Evolutionary conservation across 306 rosid species (phyloP).

Genomic region (barrel medic (Medicago truncatula)): DNA sequence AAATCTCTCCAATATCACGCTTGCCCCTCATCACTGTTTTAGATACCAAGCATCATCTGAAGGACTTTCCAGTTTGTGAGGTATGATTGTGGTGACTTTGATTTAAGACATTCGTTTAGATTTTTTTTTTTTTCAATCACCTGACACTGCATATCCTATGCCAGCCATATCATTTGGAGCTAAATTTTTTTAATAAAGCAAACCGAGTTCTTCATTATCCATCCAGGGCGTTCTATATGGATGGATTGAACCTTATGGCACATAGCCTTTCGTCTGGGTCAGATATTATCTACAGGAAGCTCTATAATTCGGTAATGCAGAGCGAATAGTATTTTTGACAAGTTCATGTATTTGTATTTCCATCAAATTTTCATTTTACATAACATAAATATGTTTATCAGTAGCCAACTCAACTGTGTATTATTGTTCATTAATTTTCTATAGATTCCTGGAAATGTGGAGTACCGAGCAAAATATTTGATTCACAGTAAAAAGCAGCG

Average conservation of each 20-base stretch:
- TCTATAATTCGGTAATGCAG: constrained; percentile 75
- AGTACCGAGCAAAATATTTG: constrained; percentile 77
- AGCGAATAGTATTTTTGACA: constrained; percentile 30
- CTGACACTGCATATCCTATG: constrained; percentile 45
- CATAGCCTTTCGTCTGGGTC: constrained; percentile 79
- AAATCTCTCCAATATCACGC: constrained; percentile 88
- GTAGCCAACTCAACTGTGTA: constrained; percentile 23
- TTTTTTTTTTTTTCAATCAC: constrained; percentile 33
- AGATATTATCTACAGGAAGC: constrained; percentile 80
- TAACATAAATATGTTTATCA: constrained; percentile 12
- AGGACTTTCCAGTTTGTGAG: constrained; percentile 83
- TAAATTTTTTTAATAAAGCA: constrained; percentile 90
- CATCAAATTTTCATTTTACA: constrained; percentile 25
- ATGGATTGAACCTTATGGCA: constrained; percentile 85
- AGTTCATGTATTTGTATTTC: constrained; percentile 36
- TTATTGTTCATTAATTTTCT: constrained; percentile 37
- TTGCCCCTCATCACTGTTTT: constrained; percentile 84
- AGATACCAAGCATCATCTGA: constrained; percentile 83
- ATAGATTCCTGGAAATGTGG: constrained; percentile 89
- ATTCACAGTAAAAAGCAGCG: constrained; percentile 76
- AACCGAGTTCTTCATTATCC: constrained; percentile 97
- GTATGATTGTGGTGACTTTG: constrained; percentile 48
- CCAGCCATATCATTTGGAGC: constrained; percentile 95
- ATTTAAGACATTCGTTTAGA: constrained; percentile 24
- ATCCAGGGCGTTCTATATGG: constrained; percentile 79